These are phyloP conservation scores for Colletotrichum caudatum DNA, from an alignment of 2,329 filamentous ascomycete species.

Conservation along the genomic window DNA sequence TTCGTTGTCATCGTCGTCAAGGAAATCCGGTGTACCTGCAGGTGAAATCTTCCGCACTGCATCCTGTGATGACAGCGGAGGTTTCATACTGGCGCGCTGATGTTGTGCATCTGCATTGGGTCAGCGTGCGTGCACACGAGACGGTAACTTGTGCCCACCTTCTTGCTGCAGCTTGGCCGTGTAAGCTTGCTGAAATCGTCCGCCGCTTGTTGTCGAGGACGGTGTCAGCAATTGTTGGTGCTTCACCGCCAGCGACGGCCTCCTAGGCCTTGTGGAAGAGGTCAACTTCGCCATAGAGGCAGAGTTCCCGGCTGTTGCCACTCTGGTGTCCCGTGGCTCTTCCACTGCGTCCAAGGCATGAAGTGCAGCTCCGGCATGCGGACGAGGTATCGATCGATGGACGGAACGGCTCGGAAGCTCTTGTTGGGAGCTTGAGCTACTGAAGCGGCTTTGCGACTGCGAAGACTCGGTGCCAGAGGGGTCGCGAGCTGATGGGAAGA, in stretches of 20 bases:
- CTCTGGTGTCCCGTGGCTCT: conserved; percentile 28
- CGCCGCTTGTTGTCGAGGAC: conserved; percentile 47
- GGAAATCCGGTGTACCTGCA: conserved; percentile 29
- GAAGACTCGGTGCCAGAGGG: conserved; percentile 42
- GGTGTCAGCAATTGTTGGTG: conserved; percentile 59
- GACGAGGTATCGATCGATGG: neutral
- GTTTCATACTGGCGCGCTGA: neutral
- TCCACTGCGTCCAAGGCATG: conserved; percentile 30
- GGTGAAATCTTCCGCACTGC: conserved; percentile 21
- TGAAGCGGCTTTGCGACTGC: conserved; percentile 33
- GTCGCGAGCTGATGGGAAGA: conserved; percentile 51
- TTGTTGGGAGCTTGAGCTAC: conserved; percentile 29
- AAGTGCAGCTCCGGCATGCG: conserved; percentile 13
- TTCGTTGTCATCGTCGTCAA: conserved; percentile 45
- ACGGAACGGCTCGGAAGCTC: conserved; percentile 13
- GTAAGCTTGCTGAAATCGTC: conserved; percentile 44
- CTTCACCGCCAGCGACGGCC: conserved; percentile 58
- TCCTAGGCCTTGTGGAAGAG: conserved; percentile 58
- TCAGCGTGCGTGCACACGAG: neutral
- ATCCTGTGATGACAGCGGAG: conserved; percentile 21
- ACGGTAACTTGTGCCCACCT: conserved; percentile 14
- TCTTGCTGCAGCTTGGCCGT: conserved; percentile 41
- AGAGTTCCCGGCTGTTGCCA: conserved; percentile 15
- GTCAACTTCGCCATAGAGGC: conserved; percentile 60
- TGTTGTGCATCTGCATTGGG: conserved; percentile 25